Percentiles rank a stretch among this genome's conserved stretches.
Conservation (phyloP, 805 yeast genomes). For the Monosporozyma aerobia region DNA sequence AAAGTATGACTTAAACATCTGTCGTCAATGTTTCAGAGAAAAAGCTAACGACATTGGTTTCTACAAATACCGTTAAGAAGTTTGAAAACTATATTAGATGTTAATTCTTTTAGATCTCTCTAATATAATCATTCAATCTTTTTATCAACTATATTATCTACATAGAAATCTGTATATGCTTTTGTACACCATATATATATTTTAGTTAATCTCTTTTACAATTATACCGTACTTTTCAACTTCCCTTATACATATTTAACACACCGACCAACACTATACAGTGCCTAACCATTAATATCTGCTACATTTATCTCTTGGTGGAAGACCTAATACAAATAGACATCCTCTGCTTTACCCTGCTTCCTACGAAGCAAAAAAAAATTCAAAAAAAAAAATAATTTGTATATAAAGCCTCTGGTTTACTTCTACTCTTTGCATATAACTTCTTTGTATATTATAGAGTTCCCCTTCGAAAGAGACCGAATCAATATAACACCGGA, state of each 20-base stretch:
- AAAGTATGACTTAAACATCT: conserved; percentile 98
- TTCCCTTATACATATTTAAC: not conserved
- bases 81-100: not conserved
- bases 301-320: not conserved
- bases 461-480: conserved; percentile 12
- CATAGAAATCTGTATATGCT: not conserved
- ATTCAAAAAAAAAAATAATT: not conserved
- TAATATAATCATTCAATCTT: not conserved
- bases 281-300: too few relatives aligned
- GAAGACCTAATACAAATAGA: not conserved
- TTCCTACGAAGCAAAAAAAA: not conserved
- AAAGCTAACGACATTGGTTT: conserved; percentile 98
- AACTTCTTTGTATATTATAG: not conserved
- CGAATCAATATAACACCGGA: conserved; percentile 31
- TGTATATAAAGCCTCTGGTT: not conserved
- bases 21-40: conserved; percentile 99
- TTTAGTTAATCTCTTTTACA: not conserved
- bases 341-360: not conserved
- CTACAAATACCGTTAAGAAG: conserved; percentile 89
- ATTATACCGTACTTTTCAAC: not conserved
- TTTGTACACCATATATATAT: not conserved
- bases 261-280: too few relatives aligned
- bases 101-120: too few relatives aligned
- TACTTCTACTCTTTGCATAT: not conserved
- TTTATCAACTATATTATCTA: not conserved